phyloP scores from a whole-genome alignment of 306 rosid species.

The Benincasa hispida region DNA sequence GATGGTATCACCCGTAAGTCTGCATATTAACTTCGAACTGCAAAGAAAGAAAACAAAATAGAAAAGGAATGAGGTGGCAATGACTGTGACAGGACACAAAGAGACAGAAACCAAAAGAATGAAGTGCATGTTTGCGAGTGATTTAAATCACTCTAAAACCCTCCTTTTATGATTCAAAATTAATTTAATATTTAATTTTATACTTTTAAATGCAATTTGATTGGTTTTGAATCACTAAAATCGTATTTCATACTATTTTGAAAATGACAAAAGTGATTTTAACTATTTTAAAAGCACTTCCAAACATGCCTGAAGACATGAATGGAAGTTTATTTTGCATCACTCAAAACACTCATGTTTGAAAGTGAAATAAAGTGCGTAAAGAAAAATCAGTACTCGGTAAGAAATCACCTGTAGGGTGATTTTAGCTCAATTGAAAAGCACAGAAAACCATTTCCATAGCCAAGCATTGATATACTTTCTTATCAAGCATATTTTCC shows the following conservation, averaged over 20 bases:
- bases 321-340: not conserved
- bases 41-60: not conserved
- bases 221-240: no score
- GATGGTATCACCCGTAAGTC: slow-evolving; percentile 59
- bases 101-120: not conserved
- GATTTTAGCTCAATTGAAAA: not conserved
- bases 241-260: no score
- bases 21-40: slow-evolving; percentile 78
- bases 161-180: no score
- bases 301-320: no score
- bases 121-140: no score
- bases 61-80: not conserved
- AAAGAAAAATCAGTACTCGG: no score
- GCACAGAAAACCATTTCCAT: not conserved
- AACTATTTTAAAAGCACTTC: no score
- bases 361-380: not conserved
- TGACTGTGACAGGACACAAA: not conserved
- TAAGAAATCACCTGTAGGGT: no score
- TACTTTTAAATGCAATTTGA: no score
- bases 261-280: no score
- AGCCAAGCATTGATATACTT: not conserved
- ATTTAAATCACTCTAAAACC: no score
- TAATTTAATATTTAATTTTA: no score
- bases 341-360: not conserved
- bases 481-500: not conserved